Evolutionary conservation across 129 eudicot species (phyloP).

Genomic region (Escallonia rubra): DNA sequence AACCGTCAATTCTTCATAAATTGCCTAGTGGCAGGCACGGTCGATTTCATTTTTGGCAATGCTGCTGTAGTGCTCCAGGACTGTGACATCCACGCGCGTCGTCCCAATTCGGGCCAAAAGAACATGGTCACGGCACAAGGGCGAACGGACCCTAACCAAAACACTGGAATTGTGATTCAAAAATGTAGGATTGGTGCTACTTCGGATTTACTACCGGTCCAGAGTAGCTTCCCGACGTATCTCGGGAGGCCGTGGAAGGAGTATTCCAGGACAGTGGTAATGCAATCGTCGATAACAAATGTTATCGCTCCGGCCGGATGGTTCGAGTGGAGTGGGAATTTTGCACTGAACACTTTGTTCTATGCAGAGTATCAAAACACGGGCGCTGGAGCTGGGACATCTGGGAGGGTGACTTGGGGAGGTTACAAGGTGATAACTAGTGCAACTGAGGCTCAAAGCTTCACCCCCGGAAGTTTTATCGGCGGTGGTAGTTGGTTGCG

Average conservation of each 20-base stretch:
- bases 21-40: slow-evolving; percentile 24
- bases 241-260: slow-evolving; percentile 37
- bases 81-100: slow-evolving; percentile 36
- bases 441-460: slow-evolving; percentile 17
- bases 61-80: slow-evolving; percentile 28
- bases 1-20: slow-evolving; percentile 29
- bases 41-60: slow-evolving; percentile 34
- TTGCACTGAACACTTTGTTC: slow-evolving; percentile 25
- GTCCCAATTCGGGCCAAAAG: slow-evolving; percentile 21
- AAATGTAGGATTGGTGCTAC: slow-evolving; percentile 27
- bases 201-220: slow-evolving; percentile 12
- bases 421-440: slow-evolving; percentile 27
- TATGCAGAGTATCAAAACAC: slow-evolving; percentile 28
- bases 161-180: slow-evolving; percentile 33
- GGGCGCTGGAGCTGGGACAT: slow-evolving; percentile 29
- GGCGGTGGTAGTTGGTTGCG: slow-evolving; percentile 28
- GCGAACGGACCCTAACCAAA: slow-evolving; percentile 27
- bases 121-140: slow-evolving; percentile 36
- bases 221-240: slow-evolving; percentile 22
- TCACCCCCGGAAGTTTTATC: slow-evolving; percentile 25
- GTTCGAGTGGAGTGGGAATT: slow-evolving; percentile 31
- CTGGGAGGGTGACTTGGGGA: slow-evolving; percentile 26
- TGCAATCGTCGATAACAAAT: slow-evolving; percentile 17
- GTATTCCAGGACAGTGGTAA: slow-evolving; percentile 31
- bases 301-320: slow-evolving; percentile 33